Evolutionary conservation across 2,329 filamentous ascomycete species (phyloP).

Genomic region (Purpureocillium takamizusanense): DNA sequence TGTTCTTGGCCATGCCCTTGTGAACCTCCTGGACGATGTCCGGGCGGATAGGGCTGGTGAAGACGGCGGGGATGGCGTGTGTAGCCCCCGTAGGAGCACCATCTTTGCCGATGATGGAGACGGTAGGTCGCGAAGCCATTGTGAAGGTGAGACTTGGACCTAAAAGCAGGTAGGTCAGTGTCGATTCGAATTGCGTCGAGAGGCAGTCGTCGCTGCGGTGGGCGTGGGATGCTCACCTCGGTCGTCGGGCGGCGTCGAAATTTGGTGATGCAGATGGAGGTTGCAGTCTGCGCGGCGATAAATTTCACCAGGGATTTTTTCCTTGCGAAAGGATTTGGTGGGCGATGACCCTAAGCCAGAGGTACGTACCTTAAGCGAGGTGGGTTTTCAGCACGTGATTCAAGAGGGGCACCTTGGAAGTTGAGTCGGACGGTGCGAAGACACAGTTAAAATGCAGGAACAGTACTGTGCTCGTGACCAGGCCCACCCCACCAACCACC

Average conservation of each 20-base stretch:
- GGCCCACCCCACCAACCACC: no score
- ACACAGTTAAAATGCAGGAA: no score
- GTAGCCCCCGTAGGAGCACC: slow-evolving; percentile 84
- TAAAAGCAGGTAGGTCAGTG: slow-evolving; percentile 8
- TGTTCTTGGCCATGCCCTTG: slow-evolving; percentile 99
- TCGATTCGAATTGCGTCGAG: not conserved
- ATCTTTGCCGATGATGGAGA: slow-evolving; percentile 95
- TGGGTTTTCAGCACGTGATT: slow-evolving; percentile 10
- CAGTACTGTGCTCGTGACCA: no score
- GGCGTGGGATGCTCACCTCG: slow-evolving; percentile 21
- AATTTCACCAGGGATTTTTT: slow-evolving; percentile 28
- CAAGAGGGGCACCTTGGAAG: not conserved
- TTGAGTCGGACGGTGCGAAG: not conserved
- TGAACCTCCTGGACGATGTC: slow-evolving; percentile 99
- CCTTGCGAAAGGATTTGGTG: slow-evolving; percentile 21
- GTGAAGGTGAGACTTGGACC: slow-evolving; percentile 35
- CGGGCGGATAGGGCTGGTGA: slow-evolving; percentile 92
- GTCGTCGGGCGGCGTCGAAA: slow-evolving; percentile 31
- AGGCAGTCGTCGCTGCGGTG: not conserved
- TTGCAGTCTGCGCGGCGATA: slow-evolving; percentile 21
- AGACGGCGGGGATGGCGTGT: slow-evolving; percentile 91
- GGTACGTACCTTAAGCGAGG: slow-evolving; percentile 20
- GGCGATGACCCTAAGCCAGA: slow-evolving; percentile 29
- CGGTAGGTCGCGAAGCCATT: slow-evolving; percentile 96
- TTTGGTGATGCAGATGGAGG: slow-evolving; percentile 24